These are phyloP conservation scores for Boletus chippewaensis DNA, from an alignment of 1,284 basidiomycete genomes.

Conservation along the genomic window DNA sequence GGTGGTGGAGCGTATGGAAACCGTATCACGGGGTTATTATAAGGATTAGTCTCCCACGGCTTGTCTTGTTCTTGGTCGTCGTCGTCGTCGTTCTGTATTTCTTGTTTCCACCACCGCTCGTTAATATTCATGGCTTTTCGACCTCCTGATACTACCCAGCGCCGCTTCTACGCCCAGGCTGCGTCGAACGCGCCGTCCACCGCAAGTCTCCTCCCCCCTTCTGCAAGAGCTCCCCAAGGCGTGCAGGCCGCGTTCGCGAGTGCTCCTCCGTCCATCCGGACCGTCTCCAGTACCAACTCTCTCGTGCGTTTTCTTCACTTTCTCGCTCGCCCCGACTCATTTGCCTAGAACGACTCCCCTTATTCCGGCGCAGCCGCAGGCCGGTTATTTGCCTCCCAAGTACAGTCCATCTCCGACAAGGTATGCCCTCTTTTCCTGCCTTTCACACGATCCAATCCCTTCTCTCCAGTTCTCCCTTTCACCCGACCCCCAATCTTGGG, in stretches of 20 bases:
- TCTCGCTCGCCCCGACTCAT: conserved; percentile 1
- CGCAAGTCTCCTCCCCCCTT: conserved; percentile 45
- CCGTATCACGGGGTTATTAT: conserved; percentile 27
- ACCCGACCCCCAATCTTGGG: conserved; percentile 64
- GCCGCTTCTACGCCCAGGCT: conserved; percentile 30
- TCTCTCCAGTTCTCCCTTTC: conserved; percentile 58
- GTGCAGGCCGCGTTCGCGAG: conserved; percentile 44
- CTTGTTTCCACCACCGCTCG: conserved; percentile 12
- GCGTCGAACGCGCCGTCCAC: conserved; percentile 44
- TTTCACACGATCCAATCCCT: not conserved
- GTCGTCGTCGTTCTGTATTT: not conserved
- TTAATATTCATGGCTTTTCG: conserved; percentile 22
- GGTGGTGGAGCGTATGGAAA: conserved; percentile 47
- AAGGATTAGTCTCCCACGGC: not conserved
- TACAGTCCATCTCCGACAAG: conserved; percentile 45
- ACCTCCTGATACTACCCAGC: conserved; percentile 18
- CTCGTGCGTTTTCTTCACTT: conserved; percentile 30
- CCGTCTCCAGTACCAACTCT: conserved; percentile 36
- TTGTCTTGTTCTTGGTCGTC: not conserved
- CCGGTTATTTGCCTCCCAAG: conserved; percentile 19
- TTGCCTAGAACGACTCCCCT: conserved; percentile 40
- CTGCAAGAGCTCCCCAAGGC: conserved; percentile 26
- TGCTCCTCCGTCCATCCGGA: conserved; percentile 37
- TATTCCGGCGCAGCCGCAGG: conserved; percentile 33
- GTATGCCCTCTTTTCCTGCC: conserved; percentile 18